These are phyloP conservation scores for Picea sitchensis DNA, from an alignment of 75 land plant genomes.

Conservation along the genomic window DNA sequence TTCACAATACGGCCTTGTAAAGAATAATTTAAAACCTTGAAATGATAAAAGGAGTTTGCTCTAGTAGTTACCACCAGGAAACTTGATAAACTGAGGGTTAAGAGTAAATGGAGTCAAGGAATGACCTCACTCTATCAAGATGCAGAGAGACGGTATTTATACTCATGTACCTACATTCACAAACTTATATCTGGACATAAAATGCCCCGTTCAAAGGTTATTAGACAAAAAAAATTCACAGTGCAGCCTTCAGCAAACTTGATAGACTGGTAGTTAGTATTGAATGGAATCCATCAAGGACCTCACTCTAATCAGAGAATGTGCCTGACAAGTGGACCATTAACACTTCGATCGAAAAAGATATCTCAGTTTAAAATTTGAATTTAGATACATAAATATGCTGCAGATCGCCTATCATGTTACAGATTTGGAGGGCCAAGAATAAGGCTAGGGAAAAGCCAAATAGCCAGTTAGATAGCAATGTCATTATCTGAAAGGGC, in stretches of 20 bases:
- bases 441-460: neutral
- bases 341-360: neutral
- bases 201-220: neutral
- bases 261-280: neutral
- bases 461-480: neutral
- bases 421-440: neutral
- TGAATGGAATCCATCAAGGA: neutral
- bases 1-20: neutral
- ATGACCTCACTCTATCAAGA: neutral
- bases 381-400: neutral
- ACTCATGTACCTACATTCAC: neutral
- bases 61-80: neutral
- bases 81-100: neutral
- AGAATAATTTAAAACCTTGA: neutral
- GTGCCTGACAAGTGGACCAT: neutral
- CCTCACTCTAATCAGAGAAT: neutral
- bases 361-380: neutral
- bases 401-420: neutral
- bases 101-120: neutral
- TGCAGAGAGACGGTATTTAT: neutral
- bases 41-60: neutral
- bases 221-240: neutral
- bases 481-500: neutral
- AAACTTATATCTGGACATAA: neutral
- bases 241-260: neutral